Conservation (phyloP, 2,329 filamentous ascomycete genomes). For the Diaporthe longicolla region DNA sequence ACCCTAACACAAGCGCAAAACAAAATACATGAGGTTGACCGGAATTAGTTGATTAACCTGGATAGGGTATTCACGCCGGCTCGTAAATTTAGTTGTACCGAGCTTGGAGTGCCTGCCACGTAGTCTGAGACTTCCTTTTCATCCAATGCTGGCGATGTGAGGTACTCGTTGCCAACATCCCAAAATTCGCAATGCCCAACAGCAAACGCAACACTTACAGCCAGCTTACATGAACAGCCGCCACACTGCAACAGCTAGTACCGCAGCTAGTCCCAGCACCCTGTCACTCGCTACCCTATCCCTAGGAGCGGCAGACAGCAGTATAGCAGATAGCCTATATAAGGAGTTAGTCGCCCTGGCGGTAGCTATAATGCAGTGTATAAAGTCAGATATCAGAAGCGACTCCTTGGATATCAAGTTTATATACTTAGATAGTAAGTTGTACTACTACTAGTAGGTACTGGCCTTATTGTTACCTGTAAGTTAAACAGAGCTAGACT, state of each 20-base stretch:
- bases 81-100: no score
- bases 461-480: not conserved
- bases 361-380: not conserved
- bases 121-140: no score
- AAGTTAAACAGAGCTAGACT: not conserved
- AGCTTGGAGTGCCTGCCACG: no score
- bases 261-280: not conserved
- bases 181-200: no score
- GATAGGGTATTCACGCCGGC: no score
- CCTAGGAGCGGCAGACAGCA: not conserved
- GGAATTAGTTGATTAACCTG: no score
- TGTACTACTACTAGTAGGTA: constrained; percentile 1
- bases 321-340: not conserved
- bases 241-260: not conserved
- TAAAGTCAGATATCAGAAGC: not conserved
- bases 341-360: not conserved
- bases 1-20: no score
- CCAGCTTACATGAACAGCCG: not conserved
- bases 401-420: not conserved
- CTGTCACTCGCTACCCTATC: not conserved
- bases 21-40: no score
- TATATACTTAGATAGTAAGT: not conserved
- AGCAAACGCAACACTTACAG: no score
- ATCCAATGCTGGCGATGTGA: no score
- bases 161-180: no score